Evolutionary conservation across 768 basidiomycete genomes (phyloP), one percentile per base, ranked within the genome.

Genomic region (Fibroporia radiculosa): DNA sequence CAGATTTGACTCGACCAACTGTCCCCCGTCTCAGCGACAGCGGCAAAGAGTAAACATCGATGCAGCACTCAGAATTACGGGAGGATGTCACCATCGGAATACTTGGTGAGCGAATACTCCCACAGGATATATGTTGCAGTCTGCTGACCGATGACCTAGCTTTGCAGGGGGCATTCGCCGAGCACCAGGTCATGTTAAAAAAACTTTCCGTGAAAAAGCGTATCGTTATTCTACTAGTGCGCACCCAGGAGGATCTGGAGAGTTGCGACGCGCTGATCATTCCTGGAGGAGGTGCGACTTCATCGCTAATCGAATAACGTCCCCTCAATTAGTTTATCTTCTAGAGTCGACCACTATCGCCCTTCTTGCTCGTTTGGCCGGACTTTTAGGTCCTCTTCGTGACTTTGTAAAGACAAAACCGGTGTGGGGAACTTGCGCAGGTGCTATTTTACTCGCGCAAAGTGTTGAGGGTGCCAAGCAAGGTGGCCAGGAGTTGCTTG

Each of bases 351-450:
- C 95, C 4, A 90, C 93, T 2, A 97, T 98, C 48, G 87, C 82
- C 1, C 72, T 88, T 39, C 71, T 84, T 16, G 88, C 80, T 23
- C 73, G 73, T 43, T 72, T 82, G 23, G 74, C 82, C 0, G 89
- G 89, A 0, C 73, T 98, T 31, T 60, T 92, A 13, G 79, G 84
- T n/a, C 90, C 88, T 6, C 70, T 98, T 4, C 72, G 76, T 28
- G 71, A 76, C 28, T 93, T 93, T 51, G 69, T 82, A n/a, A 68
- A 69, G 51, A 61, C 56, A 1, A 90, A 84, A 58, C 81, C 90
- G 0, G 77, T 93, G 2, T 98, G 92, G 92, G 93, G 93, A 2
- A 96, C 92, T 0, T 98, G 93, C 63, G 93, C 93, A 0, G 93
- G 95, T 10, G 93, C 93, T 31, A 96, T 97, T 42, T 69, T 97